Base-by-base conservation (phyloP, 306 rosid genomes). In the Purshia tridentata region DNA sequence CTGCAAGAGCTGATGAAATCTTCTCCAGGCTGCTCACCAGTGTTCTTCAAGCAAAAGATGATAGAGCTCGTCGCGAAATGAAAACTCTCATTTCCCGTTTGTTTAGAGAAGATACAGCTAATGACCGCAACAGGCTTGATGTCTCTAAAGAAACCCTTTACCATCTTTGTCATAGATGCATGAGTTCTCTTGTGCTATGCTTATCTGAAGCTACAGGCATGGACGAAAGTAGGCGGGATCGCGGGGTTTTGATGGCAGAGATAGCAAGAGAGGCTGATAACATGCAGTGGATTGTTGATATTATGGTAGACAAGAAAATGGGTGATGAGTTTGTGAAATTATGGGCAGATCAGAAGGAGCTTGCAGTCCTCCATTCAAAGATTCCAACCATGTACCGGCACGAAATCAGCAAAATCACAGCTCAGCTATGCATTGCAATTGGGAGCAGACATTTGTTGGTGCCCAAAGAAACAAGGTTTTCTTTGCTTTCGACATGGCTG, bases 291-390 rank as follows among this genome's bases (percentile, higher is more conserved):
- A 85, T 92, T 73, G 95, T 88, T 63, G 98, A 85, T 58, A 88
- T 90, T 45, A 75, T 92, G 69, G 78, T 90, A 10, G 83, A 79
- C 66, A 88, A 78, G 73, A 90, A 84, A 81, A 82, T 86, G 74
- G 95, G 87, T 1, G 96, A 92, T 11, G 98, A 90, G 44, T 90
- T 88, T 81, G 96, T 90, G 72, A 88, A 90, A 73, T 63, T 92
- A 58, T 92, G 98, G 98, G 93, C 98, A 13, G 93, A 92, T 60
- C 98, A 92, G 88, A 85, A 84, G 79, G 98, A 90, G 77, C 96
- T 92, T 35, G 96, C 86, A 7, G 35, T 49, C 51, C 96, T 90
- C 70, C 98, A 92, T 81, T 88, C 91, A 8, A 86, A 87, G 80
- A 81, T 90, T 77, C 91, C 93, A 0, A 83, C 63, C 40, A 69